These are phyloP conservation scores for Tremella yokohamensis DNA, from an alignment of 768 basidiomycete species.

Conservation along the genomic window DNA sequence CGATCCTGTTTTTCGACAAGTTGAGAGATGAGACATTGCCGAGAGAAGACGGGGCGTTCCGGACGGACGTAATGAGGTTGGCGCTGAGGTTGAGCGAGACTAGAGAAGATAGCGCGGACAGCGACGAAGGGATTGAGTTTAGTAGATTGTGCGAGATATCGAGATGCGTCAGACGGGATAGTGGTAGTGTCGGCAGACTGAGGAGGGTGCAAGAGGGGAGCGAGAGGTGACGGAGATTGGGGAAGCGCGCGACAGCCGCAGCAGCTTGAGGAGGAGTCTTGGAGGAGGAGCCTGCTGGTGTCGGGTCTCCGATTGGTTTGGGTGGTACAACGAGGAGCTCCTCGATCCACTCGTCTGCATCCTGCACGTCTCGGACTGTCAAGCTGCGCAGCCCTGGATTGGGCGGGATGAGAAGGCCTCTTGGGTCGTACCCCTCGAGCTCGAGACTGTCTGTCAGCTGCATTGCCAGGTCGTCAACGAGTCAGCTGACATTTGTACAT, in stretches of 20 bases:
- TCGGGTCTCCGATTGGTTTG: neutral
- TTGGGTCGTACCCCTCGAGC: constrained; percentile 47
- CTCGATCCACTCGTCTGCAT: constrained; percentile 49
- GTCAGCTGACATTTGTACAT: constrained; percentile 36
- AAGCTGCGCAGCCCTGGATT: constrained; percentile 40
- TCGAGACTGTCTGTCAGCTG: constrained; percentile 35
- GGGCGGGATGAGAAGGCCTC: constrained; percentile 40
- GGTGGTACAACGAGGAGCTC: constrained; percentile 27
- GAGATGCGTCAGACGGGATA: constrained; percentile 63
- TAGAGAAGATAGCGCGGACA: constrained; percentile 71
- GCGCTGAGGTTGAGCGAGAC: constrained; percentile 89
- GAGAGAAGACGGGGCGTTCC: constrained; percentile 77
- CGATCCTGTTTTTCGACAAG: constrained; percentile 78
- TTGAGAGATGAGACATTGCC: constrained; percentile 75
- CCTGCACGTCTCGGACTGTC: constrained; percentile 47
- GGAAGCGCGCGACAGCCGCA: constrained; percentile 18
- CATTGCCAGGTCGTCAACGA: neutral
- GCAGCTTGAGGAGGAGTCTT: neutral
- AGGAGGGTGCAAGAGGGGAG: constrained; percentile 35
- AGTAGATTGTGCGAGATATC: constrained; percentile 89
- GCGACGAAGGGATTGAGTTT: constrained; percentile 75
- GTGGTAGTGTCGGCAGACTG: constrained; percentile 34
- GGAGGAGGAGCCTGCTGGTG: neutral
- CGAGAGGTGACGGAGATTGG: constrained; percentile 40
- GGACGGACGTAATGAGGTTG: constrained; percentile 97